Base-by-base conservation (phyloP, 2,329 filamentous ascomycete species). In the Nemania sp. region DNA sequence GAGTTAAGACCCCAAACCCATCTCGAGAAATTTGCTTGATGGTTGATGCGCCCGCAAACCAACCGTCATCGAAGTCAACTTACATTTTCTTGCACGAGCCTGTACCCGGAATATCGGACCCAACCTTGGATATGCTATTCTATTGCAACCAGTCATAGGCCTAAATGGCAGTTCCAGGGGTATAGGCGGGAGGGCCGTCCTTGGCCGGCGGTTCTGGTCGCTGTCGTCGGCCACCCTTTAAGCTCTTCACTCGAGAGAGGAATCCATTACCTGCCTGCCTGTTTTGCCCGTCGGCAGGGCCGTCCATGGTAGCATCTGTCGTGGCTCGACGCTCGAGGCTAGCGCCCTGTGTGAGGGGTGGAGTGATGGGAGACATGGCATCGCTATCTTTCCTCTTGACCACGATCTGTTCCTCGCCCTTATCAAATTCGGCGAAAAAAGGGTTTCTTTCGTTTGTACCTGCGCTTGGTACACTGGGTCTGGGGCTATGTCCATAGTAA, bases 361-460 rank as follows among this genome's bases (percentile, higher is more conserved):
- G 86, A 63, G 82, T 87, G 61, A 61, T 65, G 14, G 71, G 68
- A 26, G 71, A 70, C n/a, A 57, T 72, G 62, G 62, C 54, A 44
- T 64, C 62, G 33, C 59, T 70, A 12, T 72, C 70, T 4, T 69
- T 72, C 34, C 71, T 67, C 37, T 72, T 74, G 33, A 80, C 74
- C 17, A 70, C 75, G 46, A 83, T 75, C n/a, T 64, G 70, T 31
- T 77, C 75, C 41, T 85, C 82, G 33, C 78, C 74, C 63, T 78
- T 81, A 59, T 71, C 83, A 43, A 89, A 96, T 59, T 97, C 91
- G 46, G 84, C 80, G 70, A 91, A 92, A 76, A 95, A 96, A 0
- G 91, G 90, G 69, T 93, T 95, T 54, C 76, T 76, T 54, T 84
- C 82, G 59, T 77, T 71, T 22, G 73, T 45, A 63, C 68, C 62